Conservation (phyloP, 148 eudicot genomes). For the Arctostaphylos glauca region DNA sequence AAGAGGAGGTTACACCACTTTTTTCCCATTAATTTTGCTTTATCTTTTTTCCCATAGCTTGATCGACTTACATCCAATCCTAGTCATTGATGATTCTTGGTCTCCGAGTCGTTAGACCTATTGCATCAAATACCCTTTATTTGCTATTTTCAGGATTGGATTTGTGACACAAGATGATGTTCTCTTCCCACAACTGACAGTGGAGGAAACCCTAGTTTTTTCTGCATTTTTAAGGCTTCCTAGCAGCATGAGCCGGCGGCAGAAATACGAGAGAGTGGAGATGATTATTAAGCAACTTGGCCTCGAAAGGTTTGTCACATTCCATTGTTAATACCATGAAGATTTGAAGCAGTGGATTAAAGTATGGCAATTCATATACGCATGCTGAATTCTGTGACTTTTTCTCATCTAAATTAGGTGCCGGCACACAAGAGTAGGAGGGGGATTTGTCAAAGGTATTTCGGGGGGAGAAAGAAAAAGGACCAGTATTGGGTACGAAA, state of each 20-base stretch:
- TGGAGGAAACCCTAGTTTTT: slow-evolving; percentile 86
- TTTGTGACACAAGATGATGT: slow-evolving; percentile 98
- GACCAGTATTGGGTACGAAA: slow-evolving; percentile 94
- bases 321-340: no score
- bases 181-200: slow-evolving; percentile 81
- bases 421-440: slow-evolving; percentile 89
- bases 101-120: no score
- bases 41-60: not conserved
- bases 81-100: no score
- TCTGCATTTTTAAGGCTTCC: slow-evolving; percentile 95
- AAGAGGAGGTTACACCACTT: slow-evolving; percentile 61
- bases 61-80: no score
- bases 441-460: slow-evolving; percentile 77
- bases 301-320: slow-evolving; percentile 66
- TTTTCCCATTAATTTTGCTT: not conserved
- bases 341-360: no score
- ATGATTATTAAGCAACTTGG: slow-evolving; percentile 80
- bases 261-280: slow-evolving; percentile 83
- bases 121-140: not conserved
- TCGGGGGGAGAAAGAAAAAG: slow-evolving; percentile 97
- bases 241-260: slow-evolving; percentile 60
- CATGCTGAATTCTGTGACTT: no score
- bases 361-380: no score
- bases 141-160: slow-evolving; percentile 60
- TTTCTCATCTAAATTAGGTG: slow-evolving; percentile 47